phyloP scores from a whole-genome alignment of 331 rosid species.

The Acacia concinna region DNA sequence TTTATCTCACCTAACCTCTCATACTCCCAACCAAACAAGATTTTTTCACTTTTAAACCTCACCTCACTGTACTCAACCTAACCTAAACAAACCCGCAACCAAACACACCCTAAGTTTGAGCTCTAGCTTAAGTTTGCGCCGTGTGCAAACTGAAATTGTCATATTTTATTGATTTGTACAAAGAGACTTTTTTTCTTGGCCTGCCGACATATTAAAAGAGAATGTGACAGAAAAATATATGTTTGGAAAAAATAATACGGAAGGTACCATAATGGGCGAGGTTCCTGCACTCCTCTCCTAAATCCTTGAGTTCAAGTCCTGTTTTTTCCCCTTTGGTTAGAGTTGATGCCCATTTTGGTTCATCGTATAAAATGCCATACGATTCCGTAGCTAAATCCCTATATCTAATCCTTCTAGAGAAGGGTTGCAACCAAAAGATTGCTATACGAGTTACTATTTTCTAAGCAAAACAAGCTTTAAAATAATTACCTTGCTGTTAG shows the following conservation, averaged over 20 bases:
- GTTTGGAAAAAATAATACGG: background rate
- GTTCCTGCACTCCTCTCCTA: background rate
- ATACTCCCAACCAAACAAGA: too few species aligned
- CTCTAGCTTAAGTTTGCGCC: background rate
- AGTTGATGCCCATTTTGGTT: background rate
- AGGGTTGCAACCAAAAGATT: background rate
- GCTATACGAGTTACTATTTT: background rate
- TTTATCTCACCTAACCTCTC: too few species aligned
- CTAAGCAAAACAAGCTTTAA: too few species aligned
- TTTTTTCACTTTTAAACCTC: too few species aligned
- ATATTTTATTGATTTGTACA: background rate
- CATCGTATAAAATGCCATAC: background rate
- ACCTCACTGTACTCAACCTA: too few species aligned
- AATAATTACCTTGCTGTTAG: background rate
- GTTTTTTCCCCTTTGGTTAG: background rate
- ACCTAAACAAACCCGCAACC: too few species aligned
- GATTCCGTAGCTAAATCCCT: background rate
- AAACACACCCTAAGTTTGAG: background rate
- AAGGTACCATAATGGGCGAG: background rate
- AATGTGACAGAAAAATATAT: background rate
- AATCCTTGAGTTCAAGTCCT: background rate
- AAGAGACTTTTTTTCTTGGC: background rate
- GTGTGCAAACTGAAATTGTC: background rate
- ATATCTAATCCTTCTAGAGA: background rate
- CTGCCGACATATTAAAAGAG: background rate